Evolutionary conservation across 176 grass and related monocot species (phyloP), one percentile per base, ranked within the genome.

Genomic region (Dendrocalamus sinicus): DNA sequence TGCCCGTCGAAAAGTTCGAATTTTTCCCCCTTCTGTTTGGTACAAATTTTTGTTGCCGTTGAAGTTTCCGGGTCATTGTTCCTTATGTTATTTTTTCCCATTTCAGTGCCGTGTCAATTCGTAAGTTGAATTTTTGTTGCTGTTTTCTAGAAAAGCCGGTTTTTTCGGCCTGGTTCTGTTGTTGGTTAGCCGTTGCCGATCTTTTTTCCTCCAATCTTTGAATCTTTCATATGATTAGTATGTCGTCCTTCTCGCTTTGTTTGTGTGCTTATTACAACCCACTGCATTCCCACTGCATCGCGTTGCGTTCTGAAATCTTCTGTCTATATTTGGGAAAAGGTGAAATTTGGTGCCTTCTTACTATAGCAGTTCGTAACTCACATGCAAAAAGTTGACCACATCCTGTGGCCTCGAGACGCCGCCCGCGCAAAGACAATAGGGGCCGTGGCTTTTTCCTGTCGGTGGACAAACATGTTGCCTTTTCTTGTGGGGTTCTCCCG

Each of bases 381-480:
- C 77, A 50, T 88, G 64, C 81, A 91, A 88, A 88, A 88, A 76
- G 77, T 77, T 91, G 86, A 48, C 70, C 45, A 26, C 75, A 10
- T 75, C 64, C 50, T 80, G 80, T 76, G 45, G 37, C 70, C 35
- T 81, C 37, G 63, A 71, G 53, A 76, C 32, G 63, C 81, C 54
- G 37, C 26, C 76, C 23, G 5, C 41, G 51, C 74, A 75, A 70
- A 84, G 28, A 23, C 84, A 62, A 62, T 28, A 53, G 43, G 22
- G 63, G 53, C 76, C 54, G 59, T 67, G 55, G 72, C 77, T 23
- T 87, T 88, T 65, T 59, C 44, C 41, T 91, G 81, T 91, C 86
- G 85, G 77, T 88, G 89, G 70, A 24, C 81, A 88, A 81, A 72
- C 53, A 46, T 85, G 71, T 65, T 85, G 81, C 77, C 50, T 88